Evolutionary conservation across 495 filamentous ascomycete species (phyloP).

Genomic region (Alectoria sarmentosa): DNA sequence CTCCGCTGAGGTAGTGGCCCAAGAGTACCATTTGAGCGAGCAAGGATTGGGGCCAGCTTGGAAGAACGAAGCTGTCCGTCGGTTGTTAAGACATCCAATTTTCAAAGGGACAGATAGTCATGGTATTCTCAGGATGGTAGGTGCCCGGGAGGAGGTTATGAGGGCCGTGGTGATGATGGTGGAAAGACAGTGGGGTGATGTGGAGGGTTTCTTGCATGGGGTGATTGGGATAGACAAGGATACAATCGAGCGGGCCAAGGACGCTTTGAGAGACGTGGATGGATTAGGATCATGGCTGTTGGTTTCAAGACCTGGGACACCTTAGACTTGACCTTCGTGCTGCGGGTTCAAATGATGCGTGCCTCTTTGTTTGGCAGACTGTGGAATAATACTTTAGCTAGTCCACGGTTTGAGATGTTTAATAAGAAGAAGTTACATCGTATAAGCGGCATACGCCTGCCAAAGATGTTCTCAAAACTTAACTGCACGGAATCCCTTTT

Average conservation of each 20-base stretch:
- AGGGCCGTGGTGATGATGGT: slow-evolving; percentile 12
- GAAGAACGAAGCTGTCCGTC: slow-evolving; percentile 1
- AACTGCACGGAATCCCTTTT: no score
- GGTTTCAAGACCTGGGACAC: not conserved
- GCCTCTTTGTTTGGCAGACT: not conserved
- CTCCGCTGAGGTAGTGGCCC: slow-evolving; percentile 36
- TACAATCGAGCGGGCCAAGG: slow-evolving; percentile 2
- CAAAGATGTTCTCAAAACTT: no score
- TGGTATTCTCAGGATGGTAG: slow-evolving; percentile 2
- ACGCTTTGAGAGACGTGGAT: not conserved
- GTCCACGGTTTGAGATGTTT: no score
- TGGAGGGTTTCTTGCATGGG: slow-evolving; percentile 2
- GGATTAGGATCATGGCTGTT: not conserved
- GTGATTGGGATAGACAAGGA: not conserved
- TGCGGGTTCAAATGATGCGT: not conserved
- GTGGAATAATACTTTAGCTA: not conserved
- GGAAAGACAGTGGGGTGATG: not conserved
- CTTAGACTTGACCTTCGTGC: not conserved
- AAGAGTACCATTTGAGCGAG: slow-evolving; percentile 38
- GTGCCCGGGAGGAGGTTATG: slow-evolving; percentile 11
- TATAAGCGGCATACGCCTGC: no score
- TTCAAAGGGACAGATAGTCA: not conserved
- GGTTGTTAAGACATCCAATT: slow-evolving; percentile 3
- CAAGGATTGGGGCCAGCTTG: slow-evolving; percentile 7
- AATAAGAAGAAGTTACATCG: no score